These are phyloP conservation scores for Cystobasidium slooffiae DNA, from an alignment of 1,284 basidiomycete genomes.

Conservation along the genomic window DNA sequence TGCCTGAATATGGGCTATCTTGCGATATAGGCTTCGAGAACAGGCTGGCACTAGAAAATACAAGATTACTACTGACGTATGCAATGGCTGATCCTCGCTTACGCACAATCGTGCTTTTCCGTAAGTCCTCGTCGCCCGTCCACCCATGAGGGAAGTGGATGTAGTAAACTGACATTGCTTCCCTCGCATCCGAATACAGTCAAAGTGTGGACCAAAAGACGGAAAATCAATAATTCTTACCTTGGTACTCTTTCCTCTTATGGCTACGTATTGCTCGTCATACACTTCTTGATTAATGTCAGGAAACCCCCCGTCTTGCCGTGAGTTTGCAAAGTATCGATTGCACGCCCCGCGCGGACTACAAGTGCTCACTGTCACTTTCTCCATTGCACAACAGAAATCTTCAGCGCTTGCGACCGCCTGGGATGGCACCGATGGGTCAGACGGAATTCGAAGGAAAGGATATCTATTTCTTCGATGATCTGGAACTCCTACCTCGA, in stretches of 20 bases:
- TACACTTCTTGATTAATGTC: conserved; percentile 96
- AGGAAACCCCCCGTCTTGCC: conserved; percentile 92
- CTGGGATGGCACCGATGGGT: conserved; percentile 60
- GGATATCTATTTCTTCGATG: conserved; percentile 85
- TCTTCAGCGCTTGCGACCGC: conserved; percentile 57
- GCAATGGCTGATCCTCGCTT: conserved; percentile 95
- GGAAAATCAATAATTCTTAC: conserved; percentile 98
- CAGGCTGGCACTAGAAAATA: conserved; percentile 94
- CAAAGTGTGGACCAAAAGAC: conserved; percentile 98
- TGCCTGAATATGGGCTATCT: conserved; percentile 75
- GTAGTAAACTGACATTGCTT: too few species aligned
- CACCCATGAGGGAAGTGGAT: neutral
- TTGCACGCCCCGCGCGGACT: conserved; percentile 69
- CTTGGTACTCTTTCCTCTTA: conserved; percentile 95
- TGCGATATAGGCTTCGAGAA: conserved; percentile 99
- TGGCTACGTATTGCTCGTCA: conserved; percentile 95
- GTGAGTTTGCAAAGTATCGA: conserved; percentile 45
- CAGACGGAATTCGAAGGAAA: conserved; percentile 82
- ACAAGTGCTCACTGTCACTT: neutral
- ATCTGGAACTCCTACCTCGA: conserved; percentile 85
- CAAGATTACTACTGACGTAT: conserved; percentile 92
- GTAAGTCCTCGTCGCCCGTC: conserved; percentile 63
- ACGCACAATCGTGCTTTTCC: conserved; percentile 90
- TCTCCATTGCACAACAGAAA: conserved; percentile 50
- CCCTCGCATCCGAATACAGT: conserved; percentile 62